Evolutionary conservation across 1,139 yeast genomes (phyloP).

Genomic region (Oligophagozyma castellii): DNA sequence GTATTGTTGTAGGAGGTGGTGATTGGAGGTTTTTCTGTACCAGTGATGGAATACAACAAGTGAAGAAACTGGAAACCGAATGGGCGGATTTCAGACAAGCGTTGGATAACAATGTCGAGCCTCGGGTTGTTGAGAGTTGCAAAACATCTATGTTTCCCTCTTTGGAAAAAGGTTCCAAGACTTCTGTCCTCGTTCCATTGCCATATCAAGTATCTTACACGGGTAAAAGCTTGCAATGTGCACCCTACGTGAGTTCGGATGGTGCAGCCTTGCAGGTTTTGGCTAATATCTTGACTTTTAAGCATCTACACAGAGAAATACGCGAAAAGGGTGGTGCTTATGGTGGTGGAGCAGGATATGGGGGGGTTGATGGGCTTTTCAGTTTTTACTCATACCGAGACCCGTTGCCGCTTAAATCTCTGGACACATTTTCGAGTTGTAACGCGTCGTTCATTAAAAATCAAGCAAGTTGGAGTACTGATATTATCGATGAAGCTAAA

Average conservation of each 20-base stretch:
- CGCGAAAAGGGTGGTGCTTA: conserved; percentile 97
- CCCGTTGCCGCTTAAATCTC: conserved; percentile 68
- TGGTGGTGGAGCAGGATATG: conserved; percentile 86
- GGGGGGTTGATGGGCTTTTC: conserved; percentile 69
- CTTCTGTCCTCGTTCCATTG: conserved; percentile 42
- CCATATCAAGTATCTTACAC: conserved; percentile 89
- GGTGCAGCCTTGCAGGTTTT: conserved; percentile 79
- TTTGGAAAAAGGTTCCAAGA: conserved; percentile 5
- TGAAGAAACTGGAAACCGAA: conserved; percentile 20
- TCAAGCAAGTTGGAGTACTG: conserved; percentile 35
- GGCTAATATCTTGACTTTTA: conserved; percentile 68
- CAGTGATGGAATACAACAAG: conserved; percentile 33
- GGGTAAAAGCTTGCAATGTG: conserved; percentile 55
- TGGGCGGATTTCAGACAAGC: conserved; percentile 15
- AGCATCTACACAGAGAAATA: conserved; percentile 74
- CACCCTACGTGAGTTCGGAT: conserved; percentile 53
- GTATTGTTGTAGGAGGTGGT: conserved; percentile 29
- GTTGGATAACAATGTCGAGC: conserved; percentile 10
- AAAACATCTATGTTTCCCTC: conserved; percentile 6
- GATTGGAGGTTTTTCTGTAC: conserved; percentile 44
- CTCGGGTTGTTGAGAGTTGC: conserved; percentile 4
- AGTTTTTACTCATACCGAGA: conserved; percentile 86
- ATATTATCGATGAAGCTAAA: conserved; percentile 80
- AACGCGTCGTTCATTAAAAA: conserved; percentile 42
- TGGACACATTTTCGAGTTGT: conserved; percentile 44